phyloP scores from a whole-genome alignment of 73 alveolate species.

The Paramecium biaurelia region DNA sequence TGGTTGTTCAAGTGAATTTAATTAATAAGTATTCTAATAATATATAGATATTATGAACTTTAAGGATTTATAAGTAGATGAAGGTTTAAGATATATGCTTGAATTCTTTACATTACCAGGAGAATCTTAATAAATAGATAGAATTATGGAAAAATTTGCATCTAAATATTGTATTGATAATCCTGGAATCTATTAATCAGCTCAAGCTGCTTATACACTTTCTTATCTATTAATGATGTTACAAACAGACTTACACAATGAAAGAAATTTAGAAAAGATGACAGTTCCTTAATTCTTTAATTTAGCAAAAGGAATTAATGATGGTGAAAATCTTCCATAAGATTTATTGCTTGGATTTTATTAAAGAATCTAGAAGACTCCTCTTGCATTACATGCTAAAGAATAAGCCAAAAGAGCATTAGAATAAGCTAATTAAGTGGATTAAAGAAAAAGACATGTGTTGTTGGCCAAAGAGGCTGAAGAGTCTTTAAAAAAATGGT shows the following conservation, averaged over 20 bases:
- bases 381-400: conserved; percentile 91
- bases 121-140: conserved; percentile 97
- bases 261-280: conserved; percentile 87
- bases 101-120: conserved; percentile 85
- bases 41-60: conserved; percentile 87
- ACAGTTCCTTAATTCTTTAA: conserved; percentile 76
- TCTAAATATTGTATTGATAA: conserved; percentile 90
- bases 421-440: conserved; percentile 70
- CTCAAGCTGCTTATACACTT: conserved; percentile 88
- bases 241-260: conserved; percentile 97
- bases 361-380: conserved; percentile 82
- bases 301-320: conserved; percentile 80
- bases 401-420: conserved; percentile 89
- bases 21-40: conserved; percentile 82
- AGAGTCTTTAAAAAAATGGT: conserved; percentile 83
- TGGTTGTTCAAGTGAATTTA: conserved; percentile 89
- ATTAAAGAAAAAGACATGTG: conserved; percentile 81
- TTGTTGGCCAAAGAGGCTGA: conserved; percentile 80
- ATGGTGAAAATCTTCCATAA: conserved; percentile 77
- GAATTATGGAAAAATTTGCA: conserved; percentile 96
- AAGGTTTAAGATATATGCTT: conserved; percentile 76
- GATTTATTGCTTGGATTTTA: conserved; percentile 84
- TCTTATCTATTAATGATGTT: conserved; percentile 95
- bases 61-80: conserved; percentile 79
- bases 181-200: conserved; percentile 80